Conservation (phyloP, 345 rosid species). For the Linum lewisii region DNA sequence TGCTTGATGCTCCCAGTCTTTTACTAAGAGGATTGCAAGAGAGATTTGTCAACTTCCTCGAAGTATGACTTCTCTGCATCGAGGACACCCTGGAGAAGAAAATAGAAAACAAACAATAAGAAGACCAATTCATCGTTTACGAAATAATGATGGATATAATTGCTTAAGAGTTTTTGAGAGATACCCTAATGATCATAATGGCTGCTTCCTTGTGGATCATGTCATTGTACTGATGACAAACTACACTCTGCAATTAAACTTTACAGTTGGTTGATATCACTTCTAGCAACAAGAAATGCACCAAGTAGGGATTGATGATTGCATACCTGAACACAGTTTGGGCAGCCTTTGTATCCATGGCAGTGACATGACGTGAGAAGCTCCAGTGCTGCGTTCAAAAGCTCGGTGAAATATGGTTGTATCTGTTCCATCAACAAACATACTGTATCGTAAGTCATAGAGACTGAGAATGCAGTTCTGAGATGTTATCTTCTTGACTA, state of each 20-base stretch:
- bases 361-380: conserved; percentile 60
- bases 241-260: conserved; percentile 37
- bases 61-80: conserved; percentile 51
- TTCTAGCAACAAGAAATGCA: background rate
- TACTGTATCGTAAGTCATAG: conserved; percentile 14
- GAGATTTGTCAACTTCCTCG: conserved; percentile 11
- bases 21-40: too few species aligned
- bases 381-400: conserved; percentile 59
- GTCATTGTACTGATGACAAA: conserved; percentile 68
- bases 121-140: background rate
- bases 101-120: background rate
- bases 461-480: background rate
- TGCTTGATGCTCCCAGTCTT: too few species aligned
- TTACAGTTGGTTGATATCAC: background rate
- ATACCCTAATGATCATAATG: conserved; percentile 62
- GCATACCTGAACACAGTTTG: conserved; percentile 68
- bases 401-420: conserved; percentile 62
- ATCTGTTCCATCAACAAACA: conserved; percentile 32
- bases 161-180: background rate
- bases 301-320: too few species aligned
- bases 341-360: conserved; percentile 58
- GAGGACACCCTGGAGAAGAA: conserved; percentile 49
- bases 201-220: conserved; percentile 73
- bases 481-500: conserved; percentile 1
- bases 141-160: conserved; percentile 1